These are phyloP conservation scores for Pelargonium citronellum DNA, from an alignment of 441 rosid species.

Conservation along the genomic window DNA sequence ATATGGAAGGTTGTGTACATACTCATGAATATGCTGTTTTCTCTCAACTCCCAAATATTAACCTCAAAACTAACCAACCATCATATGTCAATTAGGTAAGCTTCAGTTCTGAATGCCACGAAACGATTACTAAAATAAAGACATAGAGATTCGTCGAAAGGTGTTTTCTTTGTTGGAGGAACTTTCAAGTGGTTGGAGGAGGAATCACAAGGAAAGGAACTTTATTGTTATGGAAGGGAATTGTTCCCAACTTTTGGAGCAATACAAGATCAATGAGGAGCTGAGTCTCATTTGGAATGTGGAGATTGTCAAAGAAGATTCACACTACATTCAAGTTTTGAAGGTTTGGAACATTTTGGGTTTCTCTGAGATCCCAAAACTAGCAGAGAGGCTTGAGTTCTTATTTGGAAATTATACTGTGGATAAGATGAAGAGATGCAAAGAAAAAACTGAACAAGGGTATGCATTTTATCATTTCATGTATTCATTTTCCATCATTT, in stretches of 20 bases:
- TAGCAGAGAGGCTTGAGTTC: background rate
- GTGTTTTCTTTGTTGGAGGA: background rate
- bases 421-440: background rate
- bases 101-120: background rate
- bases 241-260: background rate
- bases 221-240: background rate
- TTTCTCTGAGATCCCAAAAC: background rate
- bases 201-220: background rate
- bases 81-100: background rate
- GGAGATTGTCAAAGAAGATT: background rate
- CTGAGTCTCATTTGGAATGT: background rate
- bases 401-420: background rate
- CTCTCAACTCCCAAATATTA: too few relatives aligned
- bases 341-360: background rate
- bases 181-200: background rate
- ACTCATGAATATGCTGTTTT: background rate
- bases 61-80: too few relatives aligned
- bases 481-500: background rate
- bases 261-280: background rate
- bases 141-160: too few relatives aligned
- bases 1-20: conserved; percentile 40
- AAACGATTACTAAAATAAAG: background rate
- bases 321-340: background rate
- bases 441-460: background rate
- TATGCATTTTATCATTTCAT: background rate